These are phyloP conservation scores for Kandelia obovata DNA, from an alignment of 345 rosid genomes.

Conservation along the genomic window DNA sequence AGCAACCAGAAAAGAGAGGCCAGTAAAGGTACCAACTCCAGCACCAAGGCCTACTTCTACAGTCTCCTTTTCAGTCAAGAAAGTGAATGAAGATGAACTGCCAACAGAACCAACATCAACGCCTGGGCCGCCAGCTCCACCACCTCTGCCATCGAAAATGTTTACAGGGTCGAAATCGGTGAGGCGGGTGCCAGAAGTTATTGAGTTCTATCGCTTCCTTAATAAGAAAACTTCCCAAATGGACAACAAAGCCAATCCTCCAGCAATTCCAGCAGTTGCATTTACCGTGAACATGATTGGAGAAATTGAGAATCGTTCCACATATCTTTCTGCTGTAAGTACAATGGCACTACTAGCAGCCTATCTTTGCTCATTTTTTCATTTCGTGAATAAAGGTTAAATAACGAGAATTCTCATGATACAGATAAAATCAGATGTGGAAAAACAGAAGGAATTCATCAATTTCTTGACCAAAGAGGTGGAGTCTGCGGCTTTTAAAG, in stretches of 20 bases:
- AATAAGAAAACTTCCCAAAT: conserved; percentile 58
- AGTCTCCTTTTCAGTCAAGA: conserved; percentile 15
- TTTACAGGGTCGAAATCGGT: conserved; percentile 49
- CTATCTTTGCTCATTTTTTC: not conserved
- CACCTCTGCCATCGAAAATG: conserved; percentile 63
- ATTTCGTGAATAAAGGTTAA: not conserved
- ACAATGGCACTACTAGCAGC: not conserved
- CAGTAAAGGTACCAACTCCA: conserved; percentile 30
- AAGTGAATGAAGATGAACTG: conserved; percentile 23
- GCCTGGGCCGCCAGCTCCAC: conserved; percentile 63
- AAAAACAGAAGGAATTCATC: conserved; percentile 65
- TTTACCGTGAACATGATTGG: conserved; percentile 78
- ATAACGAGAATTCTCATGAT: not conserved
- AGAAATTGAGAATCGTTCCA: conserved; percentile 91
- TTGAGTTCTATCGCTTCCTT: conserved; percentile 75
- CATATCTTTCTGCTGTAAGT: conserved; percentile 88
- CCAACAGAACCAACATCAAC: conserved; percentile 5
- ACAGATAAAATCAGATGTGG: conserved; percentile 88
- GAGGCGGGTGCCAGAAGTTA: conserved; percentile 77
- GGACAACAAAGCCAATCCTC: conserved; percentile 41
- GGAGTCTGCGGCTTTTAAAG: conserved; percentile 55
- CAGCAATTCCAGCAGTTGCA: conserved; percentile 37
- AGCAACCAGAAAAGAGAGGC: conserved; percentile 25
- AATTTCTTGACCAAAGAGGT: conserved; percentile 62
- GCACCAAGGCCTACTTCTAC: conserved; percentile 32